phyloP scores from a whole-genome alignment of 2,329 filamentous ascomycete genomes.

The Fusarium mundagurra region DNA sequence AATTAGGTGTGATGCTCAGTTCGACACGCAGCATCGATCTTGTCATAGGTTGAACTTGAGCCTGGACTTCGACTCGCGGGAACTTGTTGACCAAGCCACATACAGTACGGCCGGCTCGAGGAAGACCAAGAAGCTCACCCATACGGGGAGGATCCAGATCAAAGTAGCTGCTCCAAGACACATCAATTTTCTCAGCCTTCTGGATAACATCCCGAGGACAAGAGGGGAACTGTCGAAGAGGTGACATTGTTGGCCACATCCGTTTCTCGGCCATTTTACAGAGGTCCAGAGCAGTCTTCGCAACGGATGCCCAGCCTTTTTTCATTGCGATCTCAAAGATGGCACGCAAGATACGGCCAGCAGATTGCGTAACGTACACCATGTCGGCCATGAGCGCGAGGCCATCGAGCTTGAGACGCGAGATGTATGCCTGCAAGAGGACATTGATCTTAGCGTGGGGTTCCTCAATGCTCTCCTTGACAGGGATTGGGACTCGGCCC shows the following conservation, averaged over 20 bases:
- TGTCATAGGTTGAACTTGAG: slow-evolving; percentile 93
- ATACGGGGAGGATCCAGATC: slow-evolving; percentile 96
- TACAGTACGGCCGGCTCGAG: slow-evolving; percentile 85
- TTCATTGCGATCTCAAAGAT: slow-evolving; percentile 98
- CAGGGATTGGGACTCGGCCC: slow-evolving; percentile 89
- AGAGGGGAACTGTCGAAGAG: slow-evolving; percentile 85
- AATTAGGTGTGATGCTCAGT: slow-evolving; percentile 90
- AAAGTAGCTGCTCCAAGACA: slow-evolving; percentile 93
- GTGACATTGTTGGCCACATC: slow-evolving; percentile 99
- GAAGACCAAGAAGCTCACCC: slow-evolving; percentile 92
- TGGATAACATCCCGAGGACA: slow-evolving; percentile 87
- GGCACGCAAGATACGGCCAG: slow-evolving; percentile 92
- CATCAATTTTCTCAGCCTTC: slow-evolving; percentile 94
- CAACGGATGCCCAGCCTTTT: slow-evolving; percentile 94
- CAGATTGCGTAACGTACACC: slow-evolving; percentile 98
- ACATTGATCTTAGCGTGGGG: slow-evolving; percentile 98
- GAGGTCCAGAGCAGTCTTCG: slow-evolving; percentile 89
- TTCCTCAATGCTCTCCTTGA: slow-evolving; percentile 98
- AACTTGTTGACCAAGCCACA: slow-evolving; percentile 92
- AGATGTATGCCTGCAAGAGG: slow-evolving; percentile 95
- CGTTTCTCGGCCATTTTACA: slow-evolving; percentile 99
- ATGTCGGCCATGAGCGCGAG: slow-evolving; percentile 97
- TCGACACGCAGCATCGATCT: slow-evolving; percentile 92
- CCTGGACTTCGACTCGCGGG: slow-evolving; percentile 89
- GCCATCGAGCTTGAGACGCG: slow-evolving; percentile 90